Evolutionary conservation across 2,329 filamentous ascomycete genomes (phyloP).

Genomic region (Blastomyces parvus): DNA sequence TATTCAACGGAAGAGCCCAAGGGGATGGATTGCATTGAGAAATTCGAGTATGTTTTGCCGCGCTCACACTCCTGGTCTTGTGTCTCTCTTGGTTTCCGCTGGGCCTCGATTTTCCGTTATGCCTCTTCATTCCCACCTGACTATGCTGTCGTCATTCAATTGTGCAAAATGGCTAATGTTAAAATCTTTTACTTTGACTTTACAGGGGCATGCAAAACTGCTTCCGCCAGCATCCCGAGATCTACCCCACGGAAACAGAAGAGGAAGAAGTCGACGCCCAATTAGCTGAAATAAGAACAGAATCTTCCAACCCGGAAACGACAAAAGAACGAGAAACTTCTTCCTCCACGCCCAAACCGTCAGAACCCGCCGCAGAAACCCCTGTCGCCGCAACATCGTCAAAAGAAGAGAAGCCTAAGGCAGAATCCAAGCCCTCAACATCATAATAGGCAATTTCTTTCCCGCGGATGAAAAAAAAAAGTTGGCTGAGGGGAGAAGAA

Average conservation of each 20-base stretch:
- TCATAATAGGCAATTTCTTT: background rate
- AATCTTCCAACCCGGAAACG: conserved; percentile 19
- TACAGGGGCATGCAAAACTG: conserved; percentile 89
- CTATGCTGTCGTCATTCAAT: background rate
- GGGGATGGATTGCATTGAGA: conserved; percentile 94
- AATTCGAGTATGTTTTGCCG: conserved; percentile 67
- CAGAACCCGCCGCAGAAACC: conserved; percentile 19
- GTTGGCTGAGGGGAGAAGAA: background rate
- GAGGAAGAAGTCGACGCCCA: conserved; percentile 47
- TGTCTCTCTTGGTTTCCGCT: background rate
- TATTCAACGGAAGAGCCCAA: conserved; percentile 90
- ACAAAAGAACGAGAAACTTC: conserved; percentile 15
- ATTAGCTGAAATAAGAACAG: conserved; percentile 22
- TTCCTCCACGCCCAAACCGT: conserved; percentile 5
- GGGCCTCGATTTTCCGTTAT: background rate
- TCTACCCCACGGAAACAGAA: conserved; percentile 81
- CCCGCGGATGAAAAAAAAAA: background rate
- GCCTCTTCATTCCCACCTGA: background rate
- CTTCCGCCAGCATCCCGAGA: conserved; percentile 83
- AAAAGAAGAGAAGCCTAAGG: background rate
- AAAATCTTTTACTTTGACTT: conserved; percentile 22
- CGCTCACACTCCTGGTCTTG: background rate
- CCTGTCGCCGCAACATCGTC: background rate
- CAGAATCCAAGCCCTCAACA: background rate
- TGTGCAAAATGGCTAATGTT: background rate